phyloP scores from a whole-genome alignment of 1,284 basidiomycete species.

The Fomitopsis schrenkii region DNA sequence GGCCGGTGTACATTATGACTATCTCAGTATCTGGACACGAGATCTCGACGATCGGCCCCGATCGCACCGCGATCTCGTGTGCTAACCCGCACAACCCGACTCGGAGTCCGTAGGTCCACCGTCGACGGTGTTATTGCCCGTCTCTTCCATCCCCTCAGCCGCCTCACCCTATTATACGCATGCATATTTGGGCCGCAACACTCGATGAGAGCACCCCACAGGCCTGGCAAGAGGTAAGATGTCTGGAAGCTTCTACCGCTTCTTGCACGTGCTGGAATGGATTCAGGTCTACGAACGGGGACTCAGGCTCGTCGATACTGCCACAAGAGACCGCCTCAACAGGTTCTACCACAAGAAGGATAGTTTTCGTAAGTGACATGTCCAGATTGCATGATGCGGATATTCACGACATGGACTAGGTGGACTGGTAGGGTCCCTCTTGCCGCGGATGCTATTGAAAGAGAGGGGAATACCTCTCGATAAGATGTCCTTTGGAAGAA shows the following conservation, averaged over 20 bases:
- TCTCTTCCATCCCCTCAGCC: background rate
- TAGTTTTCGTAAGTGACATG: constrained; percentile 55
- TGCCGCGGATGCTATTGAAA: constrained; percentile 57
- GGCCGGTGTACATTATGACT: background rate
- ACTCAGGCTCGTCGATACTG: constrained; percentile 50
- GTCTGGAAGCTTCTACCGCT: background rate
- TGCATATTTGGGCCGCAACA: background rate
- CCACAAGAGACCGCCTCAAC: constrained; percentile 49
- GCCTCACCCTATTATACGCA: background rate
- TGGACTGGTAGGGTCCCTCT: constrained; percentile 66
- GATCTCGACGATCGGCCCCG: constrained; percentile 3
- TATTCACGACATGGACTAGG: constrained; percentile 37
- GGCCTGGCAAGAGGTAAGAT: background rate
- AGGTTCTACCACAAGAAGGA: constrained; percentile 69
- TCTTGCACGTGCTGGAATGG: background rate
- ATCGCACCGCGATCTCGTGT: background rate
- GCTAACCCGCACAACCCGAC: background rate
- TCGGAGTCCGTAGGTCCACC: background rate
- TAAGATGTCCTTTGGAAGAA: constrained; percentile 49
- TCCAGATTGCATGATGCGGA: background rate
- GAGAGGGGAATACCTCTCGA: constrained; percentile 45
- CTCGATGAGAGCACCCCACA: background rate
- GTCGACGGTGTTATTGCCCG: background rate
- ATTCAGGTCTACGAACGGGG: constrained; percentile 58
- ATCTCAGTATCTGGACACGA: background rate